Evolutionary conservation across 2,329 filamentous ascomycete species (phyloP), one percentile per base, ranked within the genome.

Genomic region (Penicillium sp.): DNA sequence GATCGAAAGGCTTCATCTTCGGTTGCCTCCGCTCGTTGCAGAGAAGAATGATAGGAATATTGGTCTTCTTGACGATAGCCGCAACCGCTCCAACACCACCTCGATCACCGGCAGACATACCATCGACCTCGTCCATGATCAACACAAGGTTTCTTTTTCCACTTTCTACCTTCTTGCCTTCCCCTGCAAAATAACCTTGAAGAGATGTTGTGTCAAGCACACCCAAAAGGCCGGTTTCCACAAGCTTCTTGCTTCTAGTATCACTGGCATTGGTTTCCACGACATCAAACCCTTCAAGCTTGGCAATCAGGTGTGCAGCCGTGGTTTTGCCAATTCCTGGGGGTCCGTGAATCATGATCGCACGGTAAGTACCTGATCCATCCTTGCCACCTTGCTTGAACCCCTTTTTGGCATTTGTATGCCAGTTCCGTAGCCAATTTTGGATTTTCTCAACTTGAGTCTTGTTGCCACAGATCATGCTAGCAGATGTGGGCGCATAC

Each of bases 71-170:
- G 81, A 93, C 97, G 50, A 96, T 89, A 54, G 94, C 91, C 52
- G 94, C 93, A 52, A 99, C 81, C 26, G 94, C 94, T 47, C 92
- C 94, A 44, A 99, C 94, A 72, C 94, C 94, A 62, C 94, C 94
- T 57, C 94, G 88, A 71, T 99, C 94, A 69, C 94, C 94, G 31
- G 91, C 92, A 57, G 93, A 97, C 94, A 99, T 97, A 48, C 94
- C 94, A 67, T 99, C 94, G 4, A 99, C 94, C 75, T 99, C 94
- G 65, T 99, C 94, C 94, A 99, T 97, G 75, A 99, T 91, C 45
- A 99, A 79, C 5, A 97, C 91, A 29, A 97, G 86, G 65, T 97
- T 97, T 79, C 95, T 96, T 79, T 94, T 97, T 14, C 81, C 81
- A 4, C 79, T 76, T 40, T 97, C 89, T 3, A 96, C 87, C 53